Evolutionary conservation across 2,329 filamentous ascomycete species (phyloP).

Genomic region (Fusarium transvaalense): DNA sequence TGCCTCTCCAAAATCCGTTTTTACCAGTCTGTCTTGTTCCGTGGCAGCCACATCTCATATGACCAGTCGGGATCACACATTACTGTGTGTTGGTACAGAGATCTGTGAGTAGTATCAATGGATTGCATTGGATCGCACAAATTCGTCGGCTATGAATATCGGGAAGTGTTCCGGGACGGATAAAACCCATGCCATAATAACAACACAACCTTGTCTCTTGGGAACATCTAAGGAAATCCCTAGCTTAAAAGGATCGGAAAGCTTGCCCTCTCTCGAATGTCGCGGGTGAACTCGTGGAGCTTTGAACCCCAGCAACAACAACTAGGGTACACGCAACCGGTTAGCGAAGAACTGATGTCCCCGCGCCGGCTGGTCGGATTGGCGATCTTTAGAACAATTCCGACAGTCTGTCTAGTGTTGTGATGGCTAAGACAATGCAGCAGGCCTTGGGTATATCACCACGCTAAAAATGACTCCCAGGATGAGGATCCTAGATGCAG

Average conservation of each 20-base stretch:
- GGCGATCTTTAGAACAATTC: slow-evolving; percentile 43
- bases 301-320: background rate
- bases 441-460: slow-evolving; percentile 42
- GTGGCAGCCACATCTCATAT: background rate
- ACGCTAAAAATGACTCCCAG: slow-evolving; percentile 41
- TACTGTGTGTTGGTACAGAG: background rate
- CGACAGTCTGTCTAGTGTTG: slow-evolving; percentile 49
- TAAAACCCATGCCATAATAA: slow-evolving; percentile 2
- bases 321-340: slow-evolving; percentile 30
- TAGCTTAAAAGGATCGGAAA: slow-evolving; percentile 31
- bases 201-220: slow-evolving; percentile 25
- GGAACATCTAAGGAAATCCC: slow-evolving; percentile 40
- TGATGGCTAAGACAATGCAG: slow-evolving; percentile 46
- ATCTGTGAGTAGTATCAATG: background rate
- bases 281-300: slow-evolving; percentile 35
- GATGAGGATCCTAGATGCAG: slow-evolving; percentile 27
- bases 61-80: background rate
- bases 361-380: slow-evolving; percentile 43
- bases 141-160: slow-evolving; percentile 19
- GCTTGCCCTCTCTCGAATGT: slow-evolving; percentile 9
- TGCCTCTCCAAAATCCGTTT: slow-evolving; percentile 4
- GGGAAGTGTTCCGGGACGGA: slow-evolving; percentile 28
- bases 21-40: background rate
- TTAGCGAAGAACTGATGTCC: slow-evolving; percentile 29
- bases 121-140: background rate